phyloP scores from a whole-genome alignment of 164 flowering plant genomes.

The Brasenia schreberi region DNA sequence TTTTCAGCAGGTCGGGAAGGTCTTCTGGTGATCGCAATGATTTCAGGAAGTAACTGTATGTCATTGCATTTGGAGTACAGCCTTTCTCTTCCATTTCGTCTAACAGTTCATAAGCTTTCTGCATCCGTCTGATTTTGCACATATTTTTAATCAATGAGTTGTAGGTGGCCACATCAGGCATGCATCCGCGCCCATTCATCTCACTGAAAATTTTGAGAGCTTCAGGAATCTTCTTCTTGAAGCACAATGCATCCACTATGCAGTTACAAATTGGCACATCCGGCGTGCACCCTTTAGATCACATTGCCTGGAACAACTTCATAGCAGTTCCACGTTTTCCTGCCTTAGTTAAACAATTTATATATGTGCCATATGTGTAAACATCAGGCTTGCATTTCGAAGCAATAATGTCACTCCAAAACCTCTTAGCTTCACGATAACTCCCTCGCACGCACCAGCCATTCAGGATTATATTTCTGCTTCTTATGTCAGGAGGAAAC shows the following conservation, averaged over 20 bases:
- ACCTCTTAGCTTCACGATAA: conserved; percentile 64
- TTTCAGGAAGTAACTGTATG: conserved; percentile 50
- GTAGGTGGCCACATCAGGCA: conserved; percentile 59
- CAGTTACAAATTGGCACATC: conserved; percentile 81
- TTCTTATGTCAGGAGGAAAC: conserved; percentile 45
- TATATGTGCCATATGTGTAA: conserved; percentile 61
- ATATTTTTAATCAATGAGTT: conserved; percentile 76
- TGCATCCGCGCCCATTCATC: conserved; percentile 55
- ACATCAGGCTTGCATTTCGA: conserved; percentile 51
- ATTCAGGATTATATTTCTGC: conserved; percentile 63
- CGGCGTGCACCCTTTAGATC: conserved; percentile 50
- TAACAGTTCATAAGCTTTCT: conserved; percentile 54
- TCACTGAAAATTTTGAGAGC: conserved; percentile 54
- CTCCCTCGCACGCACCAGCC: conserved; percentile 86
- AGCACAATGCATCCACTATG: conserved; percentile 76
- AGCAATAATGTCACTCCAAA: conserved; percentile 71
- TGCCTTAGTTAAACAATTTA: conserved; percentile 56
- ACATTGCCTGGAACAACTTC: conserved; percentile 59
- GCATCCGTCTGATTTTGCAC: conserved; percentile 68
- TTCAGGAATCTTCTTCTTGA: conserved; percentile 81
- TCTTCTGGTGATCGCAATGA: conserved; percentile 42
- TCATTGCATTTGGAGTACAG: conserved; percentile 53
- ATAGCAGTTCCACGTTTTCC: conserved; percentile 58
- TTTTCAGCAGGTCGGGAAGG: conserved; percentile 36
- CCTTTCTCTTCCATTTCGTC: conserved; percentile 57